These are phyloP conservation scores for Roridomyces roridus DNA, from an alignment of 768 basidiomycete species.

Conservation along the genomic window DNA sequence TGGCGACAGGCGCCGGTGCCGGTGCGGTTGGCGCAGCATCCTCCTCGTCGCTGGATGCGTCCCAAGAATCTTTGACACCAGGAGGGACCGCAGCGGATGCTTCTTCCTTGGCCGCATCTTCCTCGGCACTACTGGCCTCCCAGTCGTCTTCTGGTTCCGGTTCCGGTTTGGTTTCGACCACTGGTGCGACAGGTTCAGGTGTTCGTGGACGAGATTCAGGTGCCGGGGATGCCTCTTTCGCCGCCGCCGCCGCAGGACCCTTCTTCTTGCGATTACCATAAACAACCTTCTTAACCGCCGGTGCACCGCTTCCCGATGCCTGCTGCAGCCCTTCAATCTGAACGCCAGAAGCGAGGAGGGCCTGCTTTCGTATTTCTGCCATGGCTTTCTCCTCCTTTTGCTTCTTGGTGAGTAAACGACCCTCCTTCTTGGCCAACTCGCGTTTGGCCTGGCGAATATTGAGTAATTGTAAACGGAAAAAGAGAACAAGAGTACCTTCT, in stretches of 20 bases:
- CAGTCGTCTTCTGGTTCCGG: slow-evolving; percentile 60
- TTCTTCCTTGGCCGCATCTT: slow-evolving; percentile 29
- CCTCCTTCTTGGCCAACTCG: slow-evolving; percentile 92
- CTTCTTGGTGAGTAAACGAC: slow-evolving; percentile 93
- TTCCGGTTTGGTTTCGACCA: slow-evolving; percentile 30
- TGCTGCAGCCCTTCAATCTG: slow-evolving; percentile 90
- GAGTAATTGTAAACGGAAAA: not conserved
- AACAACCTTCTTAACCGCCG: slow-evolving; percentile 73
- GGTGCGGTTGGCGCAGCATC: slow-evolving; percentile 29
- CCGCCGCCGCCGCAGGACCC: slow-evolving; percentile 40
- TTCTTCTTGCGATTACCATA: slow-evolving; percentile 90
- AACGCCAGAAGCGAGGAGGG: slow-evolving; percentile 87
- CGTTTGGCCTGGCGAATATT: slow-evolving; percentile 72
- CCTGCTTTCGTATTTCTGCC: slow-evolving; percentile 90
- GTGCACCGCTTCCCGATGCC: slow-evolving; percentile 43
- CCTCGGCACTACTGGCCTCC: slow-evolving; percentile 75
- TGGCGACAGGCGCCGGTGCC: slow-evolving; percentile 30
- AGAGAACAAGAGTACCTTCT: slow-evolving; percentile 60
- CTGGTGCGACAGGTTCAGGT: slow-evolving; percentile 45
- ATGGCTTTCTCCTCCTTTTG: slow-evolving; percentile 93
- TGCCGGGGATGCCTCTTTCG: slow-evolving; percentile 60
- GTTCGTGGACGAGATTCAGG: slow-evolving; percentile 61
- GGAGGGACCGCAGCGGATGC: no score
- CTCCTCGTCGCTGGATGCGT: slow-evolving; percentile 56
- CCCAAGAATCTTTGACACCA: slow-evolving; percentile 54